Conservation (phyloP, 805 yeast genomes). For the Peterozyma xylosa region DNA sequence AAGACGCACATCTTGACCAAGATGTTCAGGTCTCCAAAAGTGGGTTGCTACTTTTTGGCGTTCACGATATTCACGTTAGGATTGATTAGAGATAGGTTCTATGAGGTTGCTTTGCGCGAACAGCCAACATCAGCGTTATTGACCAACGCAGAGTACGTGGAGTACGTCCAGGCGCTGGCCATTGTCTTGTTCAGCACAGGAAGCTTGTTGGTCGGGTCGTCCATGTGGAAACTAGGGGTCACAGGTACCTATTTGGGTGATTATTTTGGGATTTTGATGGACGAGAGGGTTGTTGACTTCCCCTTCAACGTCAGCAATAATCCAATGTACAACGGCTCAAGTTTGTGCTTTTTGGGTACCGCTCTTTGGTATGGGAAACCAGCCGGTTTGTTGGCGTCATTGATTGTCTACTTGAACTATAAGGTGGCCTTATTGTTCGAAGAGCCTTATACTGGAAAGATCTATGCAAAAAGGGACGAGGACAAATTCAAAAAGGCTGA, state of each 20-base stretch:
- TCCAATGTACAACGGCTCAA: constrained; percentile 96
- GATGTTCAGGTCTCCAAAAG: constrained; percentile 52
- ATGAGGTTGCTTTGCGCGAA: constrained; percentile 59
- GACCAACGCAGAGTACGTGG: constrained; percentile 24
- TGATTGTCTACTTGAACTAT: constrained; percentile 76
- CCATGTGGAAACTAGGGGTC: constrained; percentile 90
- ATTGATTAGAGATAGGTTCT: constrained; percentile 67
- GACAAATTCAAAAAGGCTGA: background rate
- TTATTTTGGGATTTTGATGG: constrained; percentile 94
- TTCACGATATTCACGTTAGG: constrained; percentile 80
- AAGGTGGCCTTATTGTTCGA: constrained; percentile 78
- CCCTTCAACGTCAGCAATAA: constrained; percentile 88
- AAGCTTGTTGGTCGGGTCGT: constrained; percentile 68
- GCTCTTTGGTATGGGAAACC: constrained; percentile 87
- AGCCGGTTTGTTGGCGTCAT: constrained; percentile 71
- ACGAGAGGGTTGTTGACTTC: constrained; percentile 80
- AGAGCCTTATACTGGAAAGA: constrained; percentile 92
- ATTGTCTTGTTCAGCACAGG: constrained; percentile 54
- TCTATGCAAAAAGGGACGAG: constrained; percentile 46
- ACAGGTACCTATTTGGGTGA: constrained; percentile 97
- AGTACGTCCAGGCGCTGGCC: constrained; percentile 42
- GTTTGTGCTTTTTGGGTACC: constrained; percentile 83
- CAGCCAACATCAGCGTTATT: constrained; percentile 65
- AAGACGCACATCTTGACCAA: constrained; percentile 71
- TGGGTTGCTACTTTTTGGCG: constrained; percentile 85